Evolutionary conservation across 768 basidiomycete genomes (phyloP).

Genomic region (Xerocomus potaroensis): DNA sequence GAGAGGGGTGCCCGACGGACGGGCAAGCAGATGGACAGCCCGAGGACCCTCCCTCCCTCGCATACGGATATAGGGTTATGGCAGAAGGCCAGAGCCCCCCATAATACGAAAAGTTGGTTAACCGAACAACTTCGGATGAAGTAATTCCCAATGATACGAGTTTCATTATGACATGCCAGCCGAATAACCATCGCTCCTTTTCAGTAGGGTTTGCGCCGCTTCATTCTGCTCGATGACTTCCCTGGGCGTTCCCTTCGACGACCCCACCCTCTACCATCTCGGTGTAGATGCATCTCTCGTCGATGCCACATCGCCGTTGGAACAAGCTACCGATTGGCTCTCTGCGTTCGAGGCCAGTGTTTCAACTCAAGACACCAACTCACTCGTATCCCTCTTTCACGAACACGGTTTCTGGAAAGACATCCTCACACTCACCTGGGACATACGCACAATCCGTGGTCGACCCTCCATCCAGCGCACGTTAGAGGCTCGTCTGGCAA

Average conservation of each 20-base stretch:
- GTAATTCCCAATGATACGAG: too few species aligned
- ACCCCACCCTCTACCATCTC: constrained; percentile 21
- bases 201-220: too few species aligned
- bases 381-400: constrained; percentile 16
- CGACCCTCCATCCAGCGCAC: constrained; percentile 32
- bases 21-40: too few species aligned
- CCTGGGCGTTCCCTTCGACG: constrained; percentile 12
- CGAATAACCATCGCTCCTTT: too few species aligned
- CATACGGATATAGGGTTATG: too few species aligned
- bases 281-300: constrained; percentile 9
- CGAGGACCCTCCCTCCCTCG: too few species aligned
- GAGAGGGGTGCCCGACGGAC: too few species aligned
- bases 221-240: too few species aligned
- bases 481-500: constrained; percentile 34
- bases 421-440: constrained; percentile 48
- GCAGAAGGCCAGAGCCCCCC: too few species aligned
- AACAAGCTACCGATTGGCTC: constrained; percentile 17
- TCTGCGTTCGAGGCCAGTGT: constrained; percentile 10
- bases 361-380: neutral
- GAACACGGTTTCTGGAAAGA: constrained; percentile 45
- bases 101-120: too few species aligned
- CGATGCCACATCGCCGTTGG: constrained; percentile 5
- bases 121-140: too few species aligned
- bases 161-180: too few species aligned
- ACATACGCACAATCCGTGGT: constrained; percentile 47